Base-by-base conservation (phyloP, 768 basidiomycete species). In the Coprinopsis strossmayeri region DNA sequence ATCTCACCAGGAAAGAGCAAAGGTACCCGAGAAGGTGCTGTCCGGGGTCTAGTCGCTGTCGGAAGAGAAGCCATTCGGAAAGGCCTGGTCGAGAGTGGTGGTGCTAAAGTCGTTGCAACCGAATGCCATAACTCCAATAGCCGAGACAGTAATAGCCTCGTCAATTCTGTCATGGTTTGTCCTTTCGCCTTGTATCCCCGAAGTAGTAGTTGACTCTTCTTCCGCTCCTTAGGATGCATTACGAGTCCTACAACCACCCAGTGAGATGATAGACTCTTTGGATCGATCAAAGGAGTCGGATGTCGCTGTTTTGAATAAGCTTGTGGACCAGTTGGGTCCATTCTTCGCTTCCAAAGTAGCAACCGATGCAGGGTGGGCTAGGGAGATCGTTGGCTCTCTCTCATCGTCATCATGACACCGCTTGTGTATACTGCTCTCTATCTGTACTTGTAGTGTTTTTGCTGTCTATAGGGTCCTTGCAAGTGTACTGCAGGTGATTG, bases 21-120 rank as follows among this genome's bases (percentile, higher is more conserved):
- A 17, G 91, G 91, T 4, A 88, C 90, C 5, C 76, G 92, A 47
- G 89, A 94, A 64, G 92, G 95, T 35, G 90, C 94, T 0, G 81
- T 97, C 28, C 81, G 92, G 1, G 91, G 91, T 15, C 73, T 96
- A 25, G 75, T 88, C 20, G 87, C 85, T 13, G 82, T 94, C 2
- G 91, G 91, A 0, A 84, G 88, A 57, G 88, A 91, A 53, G 90
- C 90, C 9, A 79, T 91, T 5, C 68, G 86, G 32, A 87, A 91
- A 62, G 90, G 90, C 0, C 68, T 92, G 10, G 74, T 92, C 1
- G 87, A 88, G 53, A 84, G 87, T 17, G 84, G 87, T 2, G 90
- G 89, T 13, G 85, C 85, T 4, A 80, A 77, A 46, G 77, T 86
- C 3, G 77, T 91, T 2, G 87, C 83, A 2, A 79, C 73, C 34